Evolutionary conservation across 148 eudicot genomes (phyloP), one percentile per base, ranked within the genome.

Genomic region (Rhododendron williamsianum): DNA sequence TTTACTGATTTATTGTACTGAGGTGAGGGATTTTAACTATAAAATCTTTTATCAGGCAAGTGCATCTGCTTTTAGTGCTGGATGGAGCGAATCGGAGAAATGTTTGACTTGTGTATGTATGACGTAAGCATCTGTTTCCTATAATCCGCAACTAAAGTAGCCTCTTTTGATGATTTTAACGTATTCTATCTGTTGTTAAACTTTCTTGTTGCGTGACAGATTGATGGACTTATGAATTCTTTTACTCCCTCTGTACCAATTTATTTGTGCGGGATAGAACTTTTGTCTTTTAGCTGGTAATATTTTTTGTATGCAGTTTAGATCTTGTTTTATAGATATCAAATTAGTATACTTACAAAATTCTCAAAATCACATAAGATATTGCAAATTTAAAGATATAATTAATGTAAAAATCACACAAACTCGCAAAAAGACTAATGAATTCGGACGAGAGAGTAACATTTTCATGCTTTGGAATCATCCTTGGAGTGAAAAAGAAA

Each of bases 81-180:
- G 93, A 72, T 92, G 81, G 88, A 83, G 81, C 58, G 80, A 36
- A 60, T 84, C n/a, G 71, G 73, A 88, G 93, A 83, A 90, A 95
- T 95, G 95, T 90, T 93, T 49, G 91, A 93, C 87, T 90, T 84
- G 90, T 86, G 90, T 48, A 83, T 90, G 86, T 92, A 92, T 78
- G 94, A 92, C 94, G 97, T 95, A 84, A 15, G 86, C 82, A 15
- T 85, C 63, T 54, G 60, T 76, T 83, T 83, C 81, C 84, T 27
- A 48, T 36, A 38, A 41, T 7, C 7, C 30, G 36, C 65, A 48
- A 72, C 18, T 4, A 15, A 18, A 71, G 7, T 21, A 46, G 74
- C 33, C 25, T 7, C 43, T 43, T 54, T 36, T 76, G 60, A 84
- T 60, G 38, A 58, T 38, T 52, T 21, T 27, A 23, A 46, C 63